Conservation (phyloP, 257 asterid genomes). For the Solanum dulcamara region DNA sequence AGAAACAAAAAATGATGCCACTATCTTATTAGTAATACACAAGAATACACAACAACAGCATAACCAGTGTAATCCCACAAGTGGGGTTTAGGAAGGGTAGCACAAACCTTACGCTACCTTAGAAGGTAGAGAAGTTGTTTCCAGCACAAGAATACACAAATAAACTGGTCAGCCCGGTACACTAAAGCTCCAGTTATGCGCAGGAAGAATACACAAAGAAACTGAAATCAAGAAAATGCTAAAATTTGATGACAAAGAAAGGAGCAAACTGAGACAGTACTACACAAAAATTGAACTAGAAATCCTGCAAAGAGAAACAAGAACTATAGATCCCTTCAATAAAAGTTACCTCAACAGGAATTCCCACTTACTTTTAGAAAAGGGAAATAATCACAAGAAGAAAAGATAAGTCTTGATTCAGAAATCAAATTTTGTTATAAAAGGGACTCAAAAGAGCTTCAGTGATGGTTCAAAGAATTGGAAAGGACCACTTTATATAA, state of each 20-base stretch:
- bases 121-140: background rate
- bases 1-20: background rate
- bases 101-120: background rate
- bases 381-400: background rate
- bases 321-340: background rate
- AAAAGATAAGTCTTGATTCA: background rate
- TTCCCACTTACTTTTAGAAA: background rate
- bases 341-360: background rate
- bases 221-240: background rate
- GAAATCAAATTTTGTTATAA: background rate
- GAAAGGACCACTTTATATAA: background rate
- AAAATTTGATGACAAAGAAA: background rate
- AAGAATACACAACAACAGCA: background rate
- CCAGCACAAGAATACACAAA: background rate
- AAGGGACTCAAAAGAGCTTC: background rate
- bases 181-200: too few relatives aligned
- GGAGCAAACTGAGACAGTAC: background rate
- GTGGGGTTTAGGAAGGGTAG: background rate
- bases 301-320: background rate
- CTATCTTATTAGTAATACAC: background rate
- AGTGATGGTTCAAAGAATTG: background rate
- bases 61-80: background rate
- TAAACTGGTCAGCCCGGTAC: too few relatives aligned
- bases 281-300: background rate
- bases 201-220: background rate